Evolutionary conservation across 805 yeast genomes (phyloP).

Genomic region (Blastobotrys parvus): DNA sequence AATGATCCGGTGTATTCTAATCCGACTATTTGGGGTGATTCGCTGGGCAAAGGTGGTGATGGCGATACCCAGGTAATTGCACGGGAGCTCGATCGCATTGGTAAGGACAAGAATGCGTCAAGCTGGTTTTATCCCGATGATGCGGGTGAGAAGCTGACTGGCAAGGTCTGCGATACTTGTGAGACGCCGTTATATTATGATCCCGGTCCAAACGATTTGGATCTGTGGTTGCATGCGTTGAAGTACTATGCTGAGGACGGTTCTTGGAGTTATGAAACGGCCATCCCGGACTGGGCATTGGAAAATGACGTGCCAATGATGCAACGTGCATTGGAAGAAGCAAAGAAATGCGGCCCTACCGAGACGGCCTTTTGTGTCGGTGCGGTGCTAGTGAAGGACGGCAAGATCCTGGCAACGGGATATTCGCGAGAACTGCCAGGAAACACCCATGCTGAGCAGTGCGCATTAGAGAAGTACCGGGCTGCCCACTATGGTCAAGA

Average conservation of each 20-base stretch:
- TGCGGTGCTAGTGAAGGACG: constrained; percentile 64
- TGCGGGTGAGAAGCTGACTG: constrained; percentile 60
- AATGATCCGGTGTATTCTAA: constrained; percentile 90
- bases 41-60: constrained; percentile 54
- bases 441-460: constrained; percentile 96
- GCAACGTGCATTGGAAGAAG: constrained; percentile 70
- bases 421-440: constrained; percentile 88
- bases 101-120: constrained; percentile 59
- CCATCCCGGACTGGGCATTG: constrained; percentile 76
- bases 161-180: constrained; percentile 56
- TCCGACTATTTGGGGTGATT: constrained; percentile 68
- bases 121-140: constrained; percentile 42
- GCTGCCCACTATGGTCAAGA: constrained; percentile 26
- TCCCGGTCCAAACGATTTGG: constrained; percentile 83
- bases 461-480: constrained; percentile 71
- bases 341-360: constrained; percentile 71
- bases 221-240: constrained; percentile 86
- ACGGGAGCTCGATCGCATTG: constrained; percentile 48
- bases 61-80: constrained; percentile 44
- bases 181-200: constrained; percentile 67
- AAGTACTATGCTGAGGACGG: constrained; percentile 42
- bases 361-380: constrained; percentile 93
- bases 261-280: constrained; percentile 66
- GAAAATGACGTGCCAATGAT: constrained; percentile 51
- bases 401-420: constrained; percentile 64